A percentile compares a stretch with the other conserved stretches of the same genome.
These are phyloP conservation scores for Colletotrichum scovillei DNA, from an alignment of 2,329 filamentous ascomycete species.

Conservation along the genomic window DNA sequence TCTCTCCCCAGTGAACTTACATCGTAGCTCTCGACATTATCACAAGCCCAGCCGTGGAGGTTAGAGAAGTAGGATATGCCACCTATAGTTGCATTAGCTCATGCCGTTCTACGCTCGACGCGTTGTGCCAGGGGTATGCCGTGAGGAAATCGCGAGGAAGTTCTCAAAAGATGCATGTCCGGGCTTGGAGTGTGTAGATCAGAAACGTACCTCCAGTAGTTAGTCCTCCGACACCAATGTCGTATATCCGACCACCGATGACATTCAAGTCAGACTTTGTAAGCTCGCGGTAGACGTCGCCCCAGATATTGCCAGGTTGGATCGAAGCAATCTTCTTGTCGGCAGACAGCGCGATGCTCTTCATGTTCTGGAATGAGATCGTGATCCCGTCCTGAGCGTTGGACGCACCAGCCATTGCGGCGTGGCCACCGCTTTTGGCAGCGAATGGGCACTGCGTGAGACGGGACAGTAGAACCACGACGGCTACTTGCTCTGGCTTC, in stretches of 20 bases:
- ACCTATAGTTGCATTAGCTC: background rate
- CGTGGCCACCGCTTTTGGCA: constrained; percentile 32
- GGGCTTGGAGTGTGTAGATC: too few relatives aligned
- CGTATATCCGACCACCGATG: constrained; percentile 51
- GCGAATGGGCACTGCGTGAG: constrained; percentile 41
- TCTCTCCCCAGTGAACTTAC: background rate
- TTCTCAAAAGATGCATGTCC: too few relatives aligned
- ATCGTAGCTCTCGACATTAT: constrained; percentile 47
- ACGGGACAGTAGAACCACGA: constrained; percentile 40
- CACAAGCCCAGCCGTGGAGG: constrained; percentile 56
- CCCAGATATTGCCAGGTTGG: constrained; percentile 54
- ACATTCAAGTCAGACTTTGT: constrained; percentile 47
- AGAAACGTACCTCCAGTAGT: constrained; percentile 45
- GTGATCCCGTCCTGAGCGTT: constrained; percentile 27
- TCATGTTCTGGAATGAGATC: constrained; percentile 26
- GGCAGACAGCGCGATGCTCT: constrained; percentile 37
- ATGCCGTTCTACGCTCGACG: background rate
- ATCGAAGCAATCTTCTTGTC: constrained; percentile 47
- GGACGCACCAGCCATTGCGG: constrained; percentile 31
- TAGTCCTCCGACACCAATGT: constrained; percentile 55
- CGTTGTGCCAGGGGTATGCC: too few relatives aligned
- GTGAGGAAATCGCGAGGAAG: too few relatives aligned
- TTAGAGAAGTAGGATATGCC: constrained; percentile 41
- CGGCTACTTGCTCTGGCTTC: constrained; percentile 41
- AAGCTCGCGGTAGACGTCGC: constrained; percentile 50